Conservation (phyloP, 371 early-diverging fungal species). For the Mortierella sp. region DNA sequence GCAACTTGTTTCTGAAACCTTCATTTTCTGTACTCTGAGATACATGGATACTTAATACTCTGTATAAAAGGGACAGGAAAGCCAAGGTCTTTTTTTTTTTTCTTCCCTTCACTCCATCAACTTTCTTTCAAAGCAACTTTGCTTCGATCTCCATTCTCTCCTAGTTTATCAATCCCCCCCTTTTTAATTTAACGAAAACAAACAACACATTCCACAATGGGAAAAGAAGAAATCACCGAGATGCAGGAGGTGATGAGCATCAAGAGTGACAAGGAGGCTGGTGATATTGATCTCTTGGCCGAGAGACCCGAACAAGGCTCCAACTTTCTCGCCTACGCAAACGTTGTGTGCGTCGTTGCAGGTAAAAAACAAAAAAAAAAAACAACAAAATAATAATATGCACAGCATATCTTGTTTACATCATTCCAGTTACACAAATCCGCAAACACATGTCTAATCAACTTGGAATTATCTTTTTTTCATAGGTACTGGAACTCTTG, state of each 20-base stretch:
- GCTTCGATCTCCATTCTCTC: too few relatives aligned
- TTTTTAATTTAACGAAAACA: background rate
- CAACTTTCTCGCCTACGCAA: conserved; percentile 65
- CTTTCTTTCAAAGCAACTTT: too few relatives aligned
- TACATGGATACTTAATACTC: too few relatives aligned
- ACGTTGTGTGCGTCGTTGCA: conserved; percentile 84
- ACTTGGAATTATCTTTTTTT: background rate
- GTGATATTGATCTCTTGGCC: conserved; percentile 35
- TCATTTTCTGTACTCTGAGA: too few relatives aligned
- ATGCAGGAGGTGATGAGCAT: conserved; percentile 36
- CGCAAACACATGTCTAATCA: background rate
- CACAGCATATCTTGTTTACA: background rate
- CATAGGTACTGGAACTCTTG: conserved; percentile 76
- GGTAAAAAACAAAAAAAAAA: too few relatives aligned
- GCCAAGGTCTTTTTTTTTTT: too few relatives aligned
- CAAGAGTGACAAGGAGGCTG: conserved; percentile 38
- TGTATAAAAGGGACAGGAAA: too few relatives aligned
- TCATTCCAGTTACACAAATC: background rate
- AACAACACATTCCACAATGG: conserved; percentile 14
- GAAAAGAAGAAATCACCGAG: conserved; percentile 23
- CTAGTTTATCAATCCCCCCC: background rate
- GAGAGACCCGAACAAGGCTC: conserved; percentile 49
- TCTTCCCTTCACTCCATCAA: too few relatives aligned
- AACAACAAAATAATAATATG: too few relatives aligned
- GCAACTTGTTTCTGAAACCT: too few relatives aligned